Conservation (phyloP, 495 filamentous ascomycete genomes). For the Elasticomyces elasticus region DNA sequence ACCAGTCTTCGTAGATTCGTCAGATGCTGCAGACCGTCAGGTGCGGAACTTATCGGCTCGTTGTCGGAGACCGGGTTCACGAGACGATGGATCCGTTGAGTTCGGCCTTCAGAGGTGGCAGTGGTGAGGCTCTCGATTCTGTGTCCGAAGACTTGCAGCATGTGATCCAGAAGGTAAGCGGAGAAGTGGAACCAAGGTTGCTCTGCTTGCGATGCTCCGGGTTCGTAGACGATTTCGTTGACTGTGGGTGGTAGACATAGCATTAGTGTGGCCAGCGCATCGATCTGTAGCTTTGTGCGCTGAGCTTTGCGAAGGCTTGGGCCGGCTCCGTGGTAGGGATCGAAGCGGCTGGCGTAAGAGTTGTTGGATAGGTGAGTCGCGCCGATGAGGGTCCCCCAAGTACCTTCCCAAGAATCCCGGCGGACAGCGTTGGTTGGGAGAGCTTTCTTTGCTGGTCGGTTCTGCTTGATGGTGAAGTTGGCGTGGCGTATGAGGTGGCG, state of each 20-base stretch:
- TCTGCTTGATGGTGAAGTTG: neutral
- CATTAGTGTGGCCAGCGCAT: slow-evolving; percentile 10
- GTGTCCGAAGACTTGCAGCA: neutral
- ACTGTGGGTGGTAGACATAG: slow-evolving; percentile 11
- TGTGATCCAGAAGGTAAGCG: neutral
- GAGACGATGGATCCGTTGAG: neutral
- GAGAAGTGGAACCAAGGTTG: neutral
- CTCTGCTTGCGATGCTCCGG: neutral
- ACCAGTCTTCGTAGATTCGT: neutral
- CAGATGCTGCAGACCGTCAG: neutral
- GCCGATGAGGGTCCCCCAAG: neutral
- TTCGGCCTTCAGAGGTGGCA: neutral
- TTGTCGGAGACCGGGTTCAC: neutral
- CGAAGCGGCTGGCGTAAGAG: neutral
- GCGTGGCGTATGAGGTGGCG: neutral
- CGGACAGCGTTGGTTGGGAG: too few relatives aligned
- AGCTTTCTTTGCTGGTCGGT: neutral
- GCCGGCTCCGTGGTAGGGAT: neutral
- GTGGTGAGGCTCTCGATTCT: slow-evolving; percentile 1
- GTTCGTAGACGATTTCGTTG: slow-evolving; percentile 7
- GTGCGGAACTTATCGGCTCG: neutral
- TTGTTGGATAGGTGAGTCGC: neutral
- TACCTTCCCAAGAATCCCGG: too few relatives aligned
- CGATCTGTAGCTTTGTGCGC: slow-evolving; percentile 2
- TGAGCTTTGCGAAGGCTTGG: neutral